A percentile compares a stretch with the other conserved stretches of the same genome.
phyloP scores from a whole-genome alignment of 345 rosid genomes.

The Camelina sativa region DNA sequence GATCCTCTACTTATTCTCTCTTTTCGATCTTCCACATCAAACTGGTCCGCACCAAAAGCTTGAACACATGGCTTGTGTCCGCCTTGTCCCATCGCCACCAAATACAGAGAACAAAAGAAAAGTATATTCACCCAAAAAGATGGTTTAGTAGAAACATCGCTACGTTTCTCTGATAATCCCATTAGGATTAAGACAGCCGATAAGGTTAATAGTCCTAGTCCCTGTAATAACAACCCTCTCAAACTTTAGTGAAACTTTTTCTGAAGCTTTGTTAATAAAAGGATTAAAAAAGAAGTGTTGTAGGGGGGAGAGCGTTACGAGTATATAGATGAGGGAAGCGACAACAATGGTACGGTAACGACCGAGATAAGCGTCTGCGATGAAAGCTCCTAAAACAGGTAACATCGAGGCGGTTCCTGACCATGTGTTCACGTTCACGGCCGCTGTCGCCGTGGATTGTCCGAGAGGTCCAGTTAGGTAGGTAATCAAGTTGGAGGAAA shows the following conservation, averaged over 20 bases:
- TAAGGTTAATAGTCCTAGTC: constrained; percentile 59
- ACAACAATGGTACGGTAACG: constrained; percentile 54
- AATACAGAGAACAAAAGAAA: constrained; percentile 43
- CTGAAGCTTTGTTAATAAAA: neutral
- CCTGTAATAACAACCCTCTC: constrained; percentile 46
- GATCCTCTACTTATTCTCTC: constrained; percentile 37
- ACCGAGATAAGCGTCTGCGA: constrained; percentile 62
- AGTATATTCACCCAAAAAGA: constrained; percentile 43
- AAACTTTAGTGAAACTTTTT: neutral
- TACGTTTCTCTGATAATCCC: constrained; percentile 46
- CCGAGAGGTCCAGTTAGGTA: constrained; percentile 58
- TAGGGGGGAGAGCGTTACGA: constrained; percentile 36
- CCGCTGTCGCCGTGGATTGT: constrained; percentile 56
- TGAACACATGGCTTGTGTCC: constrained; percentile 48
- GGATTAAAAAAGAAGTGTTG: neutral
- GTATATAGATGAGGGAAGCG: constrained; percentile 50
- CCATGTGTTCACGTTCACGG: constrained; percentile 60
- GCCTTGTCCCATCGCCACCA: constrained; percentile 44
- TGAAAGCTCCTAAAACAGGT: constrained; percentile 54
- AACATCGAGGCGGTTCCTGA: constrained; percentile 51
- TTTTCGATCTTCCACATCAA: constrained; percentile 37
- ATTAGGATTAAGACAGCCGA: constrained; percentile 56
- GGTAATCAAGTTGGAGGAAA: constrained; percentile 50
- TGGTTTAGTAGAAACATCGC: constrained; percentile 17
- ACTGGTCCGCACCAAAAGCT: constrained; percentile 48